Percentiles rank a stretch among this genome's conserved stretches.
These are phyloP conservation scores for Trichoderma atrobrunneum DNA, from an alignment of 2,329 filamentous ascomycete genomes.

Conservation along the genomic window DNA sequence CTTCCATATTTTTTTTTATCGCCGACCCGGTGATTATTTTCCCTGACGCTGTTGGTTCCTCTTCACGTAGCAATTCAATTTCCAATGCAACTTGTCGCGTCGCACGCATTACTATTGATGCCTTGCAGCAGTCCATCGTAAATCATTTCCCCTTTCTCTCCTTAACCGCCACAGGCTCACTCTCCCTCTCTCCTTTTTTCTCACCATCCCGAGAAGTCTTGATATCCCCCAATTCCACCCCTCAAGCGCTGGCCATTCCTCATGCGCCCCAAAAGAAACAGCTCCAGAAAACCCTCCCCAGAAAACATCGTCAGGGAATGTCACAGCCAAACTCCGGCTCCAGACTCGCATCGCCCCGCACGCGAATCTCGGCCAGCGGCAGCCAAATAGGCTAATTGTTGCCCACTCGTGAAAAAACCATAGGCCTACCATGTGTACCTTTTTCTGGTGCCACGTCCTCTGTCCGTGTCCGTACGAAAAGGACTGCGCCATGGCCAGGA, in stretches of 20 bases:
- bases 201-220: not conserved
- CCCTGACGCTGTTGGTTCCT: not conserved
- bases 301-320: constrained; percentile 4
- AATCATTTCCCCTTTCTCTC: constrained; percentile 6
- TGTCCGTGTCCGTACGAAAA: constrained; percentile 16
- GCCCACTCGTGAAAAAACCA: not conserved
- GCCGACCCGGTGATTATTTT: not conserved
- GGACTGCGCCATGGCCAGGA: constrained; percentile 9
- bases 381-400: constrained; percentile 8
- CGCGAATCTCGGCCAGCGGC: not conserved
- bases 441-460: constrained; percentile 16
- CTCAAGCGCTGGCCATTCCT: not conserved
- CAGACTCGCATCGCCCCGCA: constrained; percentile 12
- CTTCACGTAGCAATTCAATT: not conserved
- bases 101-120: not conserved
- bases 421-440: constrained; percentile 14
- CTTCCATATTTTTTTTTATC: not conserved
- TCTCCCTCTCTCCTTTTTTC: not conserved
- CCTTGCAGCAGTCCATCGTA: not conserved
- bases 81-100: not conserved
- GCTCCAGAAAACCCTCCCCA: not conserved
- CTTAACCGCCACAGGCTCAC: not conserved
- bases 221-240: not conserved
- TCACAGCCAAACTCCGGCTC: not conserved
- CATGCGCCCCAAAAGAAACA: not conserved